Conservation (phyloP, 768 basidiomycete species). For the Amanita brunnescens region DNA sequence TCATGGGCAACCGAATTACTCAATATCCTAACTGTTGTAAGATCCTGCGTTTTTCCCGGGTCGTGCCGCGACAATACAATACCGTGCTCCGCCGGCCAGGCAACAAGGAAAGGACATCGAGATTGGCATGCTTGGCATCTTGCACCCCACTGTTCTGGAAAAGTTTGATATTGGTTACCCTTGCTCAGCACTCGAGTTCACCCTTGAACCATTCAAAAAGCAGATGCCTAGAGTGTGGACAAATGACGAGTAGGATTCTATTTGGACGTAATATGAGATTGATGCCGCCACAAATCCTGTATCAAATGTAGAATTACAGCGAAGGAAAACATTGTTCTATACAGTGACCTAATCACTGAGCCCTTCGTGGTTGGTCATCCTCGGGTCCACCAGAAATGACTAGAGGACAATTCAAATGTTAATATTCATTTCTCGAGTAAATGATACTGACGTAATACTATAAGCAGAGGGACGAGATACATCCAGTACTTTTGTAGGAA, state of each 20-base stretch:
- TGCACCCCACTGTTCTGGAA: conserved; percentile 86
- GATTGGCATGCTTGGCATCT: conserved; percentile 86
- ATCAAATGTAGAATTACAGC: background rate
- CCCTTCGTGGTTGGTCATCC: conserved; percentile 23
- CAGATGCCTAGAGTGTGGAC: conserved; percentile 50
- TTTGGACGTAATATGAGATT: background rate
- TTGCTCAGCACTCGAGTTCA: conserved; percentile 92
- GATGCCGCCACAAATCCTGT: background rate
- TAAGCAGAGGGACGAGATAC: conserved; percentile 53
- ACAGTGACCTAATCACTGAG: background rate
- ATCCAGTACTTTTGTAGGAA: conserved; percentile 92
- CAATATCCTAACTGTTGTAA: conserved; percentile 20
- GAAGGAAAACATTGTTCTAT: background rate
- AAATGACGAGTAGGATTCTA: conserved; percentile 32
- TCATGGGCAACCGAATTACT: background rate
- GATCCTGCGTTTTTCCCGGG: conserved; percentile 95
- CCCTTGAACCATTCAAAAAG: conserved; percentile 90
- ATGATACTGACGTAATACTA: conserved; percentile 46
- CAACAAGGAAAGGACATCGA: conserved; percentile 47
- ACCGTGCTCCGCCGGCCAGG: conserved; percentile 48
- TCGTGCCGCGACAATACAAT: conserved; percentile 86
- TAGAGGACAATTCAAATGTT: conserved; percentile 14
- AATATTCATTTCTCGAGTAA: background rate
- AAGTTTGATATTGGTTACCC: conserved; percentile 94
- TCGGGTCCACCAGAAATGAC: conserved; percentile 29